These are phyloP conservation scores for Fomes fomentarius DNA, from an alignment of 1,284 basidiomycete species.

Conservation along the genomic window DNA sequence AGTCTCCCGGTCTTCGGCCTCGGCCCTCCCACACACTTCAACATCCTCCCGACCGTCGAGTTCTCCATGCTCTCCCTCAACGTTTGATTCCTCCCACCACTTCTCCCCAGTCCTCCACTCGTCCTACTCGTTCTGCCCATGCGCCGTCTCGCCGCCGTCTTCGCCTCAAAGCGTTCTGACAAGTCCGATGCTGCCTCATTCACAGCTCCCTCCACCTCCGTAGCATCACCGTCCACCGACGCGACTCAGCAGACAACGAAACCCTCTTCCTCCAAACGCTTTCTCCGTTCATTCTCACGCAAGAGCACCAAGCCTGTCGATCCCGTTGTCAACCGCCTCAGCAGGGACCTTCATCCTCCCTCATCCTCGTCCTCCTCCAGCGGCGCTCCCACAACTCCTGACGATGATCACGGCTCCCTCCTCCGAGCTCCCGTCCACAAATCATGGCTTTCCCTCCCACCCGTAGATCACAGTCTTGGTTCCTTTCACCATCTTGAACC, in stretches of 20 bases:
- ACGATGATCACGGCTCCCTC: slow-evolving; percentile 51
- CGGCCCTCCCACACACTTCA: not conserved
- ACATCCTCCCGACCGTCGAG: slow-evolving; percentile 8
- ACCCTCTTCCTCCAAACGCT: slow-evolving; percentile 28
- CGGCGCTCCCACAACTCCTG: slow-evolving; percentile 62
- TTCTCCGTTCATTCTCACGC: slow-evolving; percentile 36
- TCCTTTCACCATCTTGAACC: slow-evolving; percentile 13
- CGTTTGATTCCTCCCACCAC: slow-evolving; percentile 17
- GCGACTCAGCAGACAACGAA: slow-evolving; percentile 19
- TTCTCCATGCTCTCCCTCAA: slow-evolving; percentile 20
- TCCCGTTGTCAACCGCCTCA: slow-evolving; percentile 24
- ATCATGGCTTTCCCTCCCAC: slow-evolving; percentile 19
- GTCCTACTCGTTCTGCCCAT: slow-evolving; percentile 34
- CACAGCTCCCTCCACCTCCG: slow-evolving; percentile 23
- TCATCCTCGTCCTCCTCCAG: slow-evolving; percentile 64
- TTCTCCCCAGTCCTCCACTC: not conserved
- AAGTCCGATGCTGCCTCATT: slow-evolving; percentile 40
- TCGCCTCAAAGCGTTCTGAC: slow-evolving; percentile 55
- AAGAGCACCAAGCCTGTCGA: slow-evolving; percentile 27
- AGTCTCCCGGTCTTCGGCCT: slow-evolving; percentile 2
- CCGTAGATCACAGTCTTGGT: slow-evolving; percentile 13
- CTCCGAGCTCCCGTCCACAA: slow-evolving; percentile 30
- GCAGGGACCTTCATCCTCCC: slow-evolving; percentile 28
- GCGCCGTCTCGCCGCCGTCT: slow-evolving; percentile 58
- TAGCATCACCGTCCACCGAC: slow-evolving; percentile 13